Evolutionary conservation across 1,139 yeast genomes (phyloP).

Genomic region (Saccharomyces hybrid): DNA sequence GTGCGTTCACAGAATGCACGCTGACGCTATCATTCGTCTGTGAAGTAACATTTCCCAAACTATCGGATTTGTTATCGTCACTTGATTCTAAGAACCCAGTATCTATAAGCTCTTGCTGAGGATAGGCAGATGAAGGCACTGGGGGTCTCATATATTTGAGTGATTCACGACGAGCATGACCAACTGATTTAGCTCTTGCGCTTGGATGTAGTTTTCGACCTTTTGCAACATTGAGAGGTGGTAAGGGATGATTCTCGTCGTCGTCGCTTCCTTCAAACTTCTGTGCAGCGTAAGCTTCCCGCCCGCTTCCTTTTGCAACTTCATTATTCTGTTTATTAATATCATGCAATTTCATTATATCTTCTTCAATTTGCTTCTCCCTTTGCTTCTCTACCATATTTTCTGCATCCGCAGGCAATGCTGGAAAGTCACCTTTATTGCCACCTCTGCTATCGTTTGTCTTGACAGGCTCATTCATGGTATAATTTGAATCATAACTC

Average conservation of each 20-base stretch:
- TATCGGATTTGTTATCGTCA: constrained; percentile 54
- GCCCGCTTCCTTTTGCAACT: background rate
- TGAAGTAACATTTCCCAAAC: constrained; percentile 5
- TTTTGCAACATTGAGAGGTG: constrained; percentile 14
- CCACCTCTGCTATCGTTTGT: background rate
- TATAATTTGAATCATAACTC: background rate
- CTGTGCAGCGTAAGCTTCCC: constrained; percentile 4
- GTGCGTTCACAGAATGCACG: background rate
- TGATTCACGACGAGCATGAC: constrained; percentile 61
- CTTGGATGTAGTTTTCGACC: constrained; percentile 55
- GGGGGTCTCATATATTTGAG: constrained; percentile 33
- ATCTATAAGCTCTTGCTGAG: constrained; percentile 32
- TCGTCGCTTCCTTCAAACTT: background rate
- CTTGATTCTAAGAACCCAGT: constrained; percentile 54
- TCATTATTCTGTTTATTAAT: background rate
- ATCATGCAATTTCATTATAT: constrained; percentile 10
- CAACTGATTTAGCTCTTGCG: constrained; percentile 80
- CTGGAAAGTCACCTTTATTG: constrained; percentile 16
- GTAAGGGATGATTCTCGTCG: constrained; percentile 14
- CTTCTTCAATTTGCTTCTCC: constrained; percentile 13
- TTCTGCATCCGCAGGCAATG: constrained; percentile 25
- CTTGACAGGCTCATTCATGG: background rate
- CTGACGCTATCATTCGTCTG: constrained; percentile 1
- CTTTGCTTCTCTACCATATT: constrained; percentile 20
- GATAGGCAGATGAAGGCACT: constrained; percentile 30